Base-by-base conservation (phyloP, 345 rosid species). In the Eucalyptus marginata region DNA sequence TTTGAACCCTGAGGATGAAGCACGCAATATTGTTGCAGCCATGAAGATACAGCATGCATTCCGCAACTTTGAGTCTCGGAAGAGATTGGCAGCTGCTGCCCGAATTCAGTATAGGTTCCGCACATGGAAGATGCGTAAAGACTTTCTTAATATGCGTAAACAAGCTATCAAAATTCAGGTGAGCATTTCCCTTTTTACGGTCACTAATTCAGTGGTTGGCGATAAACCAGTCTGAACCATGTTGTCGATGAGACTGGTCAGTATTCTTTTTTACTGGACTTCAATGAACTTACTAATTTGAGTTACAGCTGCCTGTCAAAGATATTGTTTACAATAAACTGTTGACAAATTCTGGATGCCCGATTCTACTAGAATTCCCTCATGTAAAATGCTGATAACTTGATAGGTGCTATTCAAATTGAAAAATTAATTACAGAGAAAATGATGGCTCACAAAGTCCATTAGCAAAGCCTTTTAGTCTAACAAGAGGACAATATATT, bases 1-100 rank as follows among this genome's bases (percentile, higher is more conserved):
- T 90, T 87, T 91, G 86, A 94, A 31, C 89, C 91, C 93, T 36
- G 99, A 95, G 92, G 95, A 93, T 43, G 99, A 97, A 89, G 97
- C 99, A 29, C 90, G 92, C 85, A 76, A 52, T 90, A 97, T 97
- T 90, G 92, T 98, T 54, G 99, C 99, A 15, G 99, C 99, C 3
- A 89, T 98, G 98, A 97, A 91, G 94, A 97, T 98, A 93, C 99
- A 98, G 90, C 95, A 96, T 90, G 99, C 99, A 33, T 98, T 92
- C 89, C 99, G 98, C 86, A 95, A 95, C 87, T 93, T 59, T 58
- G 99, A 95, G 17, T 89, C 92, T 5, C 93, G 91, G 84, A 98
- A 94, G 93, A 96, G 90, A 92, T 91, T 98, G 95, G 94, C 94
- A 68, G 99, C 99, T 24, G 99, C 97, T 90, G 96, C 88, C 43